Conservation (phyloP, 83 land plant genomes). For the Diphasiastrum complanatum region DNA sequence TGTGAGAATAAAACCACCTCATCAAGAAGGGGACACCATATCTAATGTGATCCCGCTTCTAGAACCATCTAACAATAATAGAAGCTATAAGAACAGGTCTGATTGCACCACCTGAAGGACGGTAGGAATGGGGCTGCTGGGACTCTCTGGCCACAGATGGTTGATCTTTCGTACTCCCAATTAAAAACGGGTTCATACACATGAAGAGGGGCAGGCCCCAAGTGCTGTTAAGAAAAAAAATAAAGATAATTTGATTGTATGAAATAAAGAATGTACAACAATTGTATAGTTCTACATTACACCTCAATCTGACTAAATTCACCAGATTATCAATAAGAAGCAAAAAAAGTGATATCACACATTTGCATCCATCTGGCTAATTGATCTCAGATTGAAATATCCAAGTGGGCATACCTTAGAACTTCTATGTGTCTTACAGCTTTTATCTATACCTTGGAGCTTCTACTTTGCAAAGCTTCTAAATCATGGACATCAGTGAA, state of each 20-base stretch:
- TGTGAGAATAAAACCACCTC: slow-evolving; percentile 5
- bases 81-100: slow-evolving; percentile 2
- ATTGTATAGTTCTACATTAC: not conserved
- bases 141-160: slow-evolving; percentile 71
- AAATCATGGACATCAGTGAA: no score
- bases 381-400: no score
- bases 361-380: no score
- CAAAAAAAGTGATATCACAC: no score
- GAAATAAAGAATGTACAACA: not conserved
- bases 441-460: not conserved
- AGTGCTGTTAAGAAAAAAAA: slow-evolving; percentile 47
- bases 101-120: slow-evolving; percentile 36
- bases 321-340: no score
- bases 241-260: not conserved
- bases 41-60: no score
- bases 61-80: not conserved
- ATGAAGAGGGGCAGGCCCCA: slow-evolving; percentile 74
- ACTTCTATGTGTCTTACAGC: not conserved
- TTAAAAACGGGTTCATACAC: slow-evolving; percentile 94
- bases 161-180: slow-evolving; percentile 79
- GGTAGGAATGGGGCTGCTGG: slow-evolving; percentile 49
- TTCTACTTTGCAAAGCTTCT: no score
- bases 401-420: no score
- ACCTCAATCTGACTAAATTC: not conserved
- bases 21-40: not conserved